phyloP scores from a whole-genome alignment of 208 protist species.

The Acanthamoeba healyi region DNA sequence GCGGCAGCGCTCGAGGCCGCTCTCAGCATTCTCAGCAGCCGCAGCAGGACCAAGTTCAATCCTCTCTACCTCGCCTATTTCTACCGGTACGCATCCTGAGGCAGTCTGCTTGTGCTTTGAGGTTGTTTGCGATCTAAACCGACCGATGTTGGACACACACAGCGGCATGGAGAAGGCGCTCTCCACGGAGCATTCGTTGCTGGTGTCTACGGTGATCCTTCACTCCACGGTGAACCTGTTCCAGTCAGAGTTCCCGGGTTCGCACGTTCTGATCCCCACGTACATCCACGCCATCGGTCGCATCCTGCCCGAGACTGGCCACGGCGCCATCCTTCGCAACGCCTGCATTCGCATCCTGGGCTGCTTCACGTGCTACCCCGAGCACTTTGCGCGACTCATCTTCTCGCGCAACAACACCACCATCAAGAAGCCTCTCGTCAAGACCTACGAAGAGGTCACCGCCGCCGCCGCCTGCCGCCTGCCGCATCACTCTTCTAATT shows the following conservation, averaged over 20 bases:
- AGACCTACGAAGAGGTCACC: conserved; percentile 7
- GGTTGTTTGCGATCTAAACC: too few relatives aligned
- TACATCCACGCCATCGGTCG: conserved; percentile 56
- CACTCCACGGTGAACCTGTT: conserved; percentile 57
- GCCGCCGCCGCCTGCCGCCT: background rate
- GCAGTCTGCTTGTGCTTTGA: too few relatives aligned
- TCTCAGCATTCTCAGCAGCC: conserved; percentile 12
- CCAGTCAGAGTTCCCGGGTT: conserved; percentile 53
- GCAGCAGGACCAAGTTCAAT: conserved; percentile 47
- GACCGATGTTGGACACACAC: background rate
- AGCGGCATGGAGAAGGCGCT: conserved; percentile 53
- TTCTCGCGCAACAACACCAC: conserved; percentile 42
- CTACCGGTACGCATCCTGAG: background rate
- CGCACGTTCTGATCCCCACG: conserved; percentile 51
- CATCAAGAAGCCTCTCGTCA: conserved; percentile 27
- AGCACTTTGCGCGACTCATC: conserved; percentile 49
- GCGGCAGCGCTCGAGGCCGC: conserved; percentile 15
- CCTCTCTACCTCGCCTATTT: conserved; percentile 54
- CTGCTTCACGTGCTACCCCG: conserved; percentile 54
- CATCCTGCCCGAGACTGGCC: conserved; percentile 35
- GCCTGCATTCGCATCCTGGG: conserved; percentile 29
- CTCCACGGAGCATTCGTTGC: conserved; percentile 26
- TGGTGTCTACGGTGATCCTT: conserved; percentile 38
- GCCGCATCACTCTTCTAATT: background rate
- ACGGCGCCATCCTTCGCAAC: conserved; percentile 37